Evolutionary conservation across 495 filamentous ascomycete species (phyloP).

Genomic region (Podospora anserina): DNA sequence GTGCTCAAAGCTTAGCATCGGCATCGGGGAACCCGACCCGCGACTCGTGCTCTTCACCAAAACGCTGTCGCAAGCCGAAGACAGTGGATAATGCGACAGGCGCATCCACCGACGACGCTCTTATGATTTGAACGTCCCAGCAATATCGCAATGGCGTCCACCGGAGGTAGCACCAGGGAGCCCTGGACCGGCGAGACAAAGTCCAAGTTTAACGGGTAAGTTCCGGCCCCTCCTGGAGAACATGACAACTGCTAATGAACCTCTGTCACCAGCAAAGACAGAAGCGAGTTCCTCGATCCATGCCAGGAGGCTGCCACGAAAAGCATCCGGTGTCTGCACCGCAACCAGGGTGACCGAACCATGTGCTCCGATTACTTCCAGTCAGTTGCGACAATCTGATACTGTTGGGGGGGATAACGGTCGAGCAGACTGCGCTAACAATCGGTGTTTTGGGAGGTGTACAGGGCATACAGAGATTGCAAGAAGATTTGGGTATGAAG

Average conservation of each 20-base stretch:
- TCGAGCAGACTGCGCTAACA: not conserved
- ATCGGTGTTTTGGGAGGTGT: slow-evolving; percentile 20
- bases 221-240: not conserved
- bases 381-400: slow-evolving; percentile 47
- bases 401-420: not conserved
- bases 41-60: not conserved
- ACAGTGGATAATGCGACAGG: not conserved
- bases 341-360: slow-evolving; percentile 78
- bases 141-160: slow-evolving; percentile 15
- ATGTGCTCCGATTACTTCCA: slow-evolving; percentile 94
- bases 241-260: not conserved
- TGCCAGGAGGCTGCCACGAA: slow-evolving; percentile 90
- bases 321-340: slow-evolving; percentile 80
- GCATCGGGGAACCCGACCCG: not conserved
- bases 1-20: slow-evolving; percentile 9
- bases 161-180: not conserved
- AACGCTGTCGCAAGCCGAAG: not conserved
- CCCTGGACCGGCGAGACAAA: slow-evolving; percentile 21
- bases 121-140: slow-evolving; percentile 7
- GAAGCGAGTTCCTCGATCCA: slow-evolving; percentile 87
- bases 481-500: slow-evolving; percentile 84
- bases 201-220: slow-evolving; percentile 19
- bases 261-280: slow-evolving; percentile 59
- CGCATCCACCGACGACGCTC: not conserved
- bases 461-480: slow-evolving; percentile 86